Base-by-base conservation (phyloP, 192 early-diverging fungal genomes). In the Podila epicladia region DNA sequence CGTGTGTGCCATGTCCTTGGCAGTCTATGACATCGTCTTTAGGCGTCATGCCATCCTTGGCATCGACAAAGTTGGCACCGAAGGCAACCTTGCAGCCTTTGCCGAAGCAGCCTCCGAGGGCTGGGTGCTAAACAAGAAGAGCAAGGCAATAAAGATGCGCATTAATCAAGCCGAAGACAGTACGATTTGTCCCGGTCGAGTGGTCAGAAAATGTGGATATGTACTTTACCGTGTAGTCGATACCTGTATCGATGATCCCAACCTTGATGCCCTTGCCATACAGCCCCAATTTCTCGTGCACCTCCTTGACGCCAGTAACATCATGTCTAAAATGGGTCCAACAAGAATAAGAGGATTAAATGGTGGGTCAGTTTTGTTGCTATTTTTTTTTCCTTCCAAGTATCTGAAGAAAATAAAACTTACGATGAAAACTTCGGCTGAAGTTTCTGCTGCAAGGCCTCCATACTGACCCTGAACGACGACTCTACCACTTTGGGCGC, bases 41-140 rank as follows among this genome's bases (percentile, higher is more conserved):
- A 2, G 85, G 82, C 6, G 65, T 62, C 1, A 64, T 61, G 4
- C 33, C 33, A 0, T 35, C 8, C 20, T 63, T 35, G 32, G 86
- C 73, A 63, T 87, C 87, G 9, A 89, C 77, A 73, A 91, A 85
- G 53, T 91, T 88, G 70, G 67, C 82, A 41, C 89, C 89, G 53
- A 84, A 87, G 68, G 84, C 82, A 58, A 88, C 82, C 15, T 80
- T 87, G 48, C 89, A 91, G 5, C 86, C 85, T 12, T 84, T 26
- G 24, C 88, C 88, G 83, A 86, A 92, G 65, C 90, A 89, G 50
- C 62, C 84, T 35, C 92, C 91, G 20, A 91, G 85, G 24, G 89
- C 88, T 0, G 89, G 88, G 67, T 93, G 91, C 8, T 63, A 22
- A 20, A 32, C 5, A 15, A 15, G 1, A 0, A 29, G n/a, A 8